Evolutionary conservation across 169 alveolate species (phyloP).

Genomic region (Amoebophrya sp.): DNA sequence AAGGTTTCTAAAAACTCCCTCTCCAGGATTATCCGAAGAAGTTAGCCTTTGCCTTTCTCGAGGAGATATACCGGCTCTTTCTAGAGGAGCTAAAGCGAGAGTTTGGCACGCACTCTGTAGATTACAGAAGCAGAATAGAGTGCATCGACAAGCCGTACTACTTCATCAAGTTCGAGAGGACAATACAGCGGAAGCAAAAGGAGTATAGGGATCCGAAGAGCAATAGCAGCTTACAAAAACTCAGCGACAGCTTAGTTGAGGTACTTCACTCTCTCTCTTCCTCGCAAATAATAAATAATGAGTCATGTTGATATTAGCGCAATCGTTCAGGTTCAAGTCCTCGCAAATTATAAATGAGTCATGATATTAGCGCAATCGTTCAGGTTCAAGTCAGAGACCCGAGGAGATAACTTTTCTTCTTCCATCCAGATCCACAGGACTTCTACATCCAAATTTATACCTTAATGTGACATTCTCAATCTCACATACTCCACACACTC

Average conservation of each 20-base stretch:
- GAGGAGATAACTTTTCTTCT: too few relatives aligned
- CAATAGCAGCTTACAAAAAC: conserved; percentile 47
- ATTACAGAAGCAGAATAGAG: conserved; percentile 60
- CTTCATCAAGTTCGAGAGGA: conserved; percentile 66
- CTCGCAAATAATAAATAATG: background rate
- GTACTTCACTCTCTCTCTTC: background rate
- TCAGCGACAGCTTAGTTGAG: conserved; percentile 53
- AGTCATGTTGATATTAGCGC: too few relatives aligned
- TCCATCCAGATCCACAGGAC: too few relatives aligned
- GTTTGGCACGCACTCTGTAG: conserved; percentile 62
- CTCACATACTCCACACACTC: background rate
- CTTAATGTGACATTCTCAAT: too few relatives aligned
- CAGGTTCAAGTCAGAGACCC: too few relatives aligned
- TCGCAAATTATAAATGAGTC: too few relatives aligned
- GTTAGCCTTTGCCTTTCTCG: conserved; percentile 66
- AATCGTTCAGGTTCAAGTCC: too few relatives aligned
- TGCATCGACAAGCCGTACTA: conserved; percentile 68
- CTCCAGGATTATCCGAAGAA: conserved; percentile 66
- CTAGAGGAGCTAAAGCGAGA: conserved; percentile 63
- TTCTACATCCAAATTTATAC: too few relatives aligned
- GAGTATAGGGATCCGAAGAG: conserved; percentile 55
- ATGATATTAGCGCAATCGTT: too few relatives aligned
- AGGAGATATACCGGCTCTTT: conserved; percentile 60
- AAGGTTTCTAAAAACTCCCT: too few relatives aligned
- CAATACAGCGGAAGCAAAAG: conserved; percentile 53